phyloP scores from a whole-genome alignment of 345 rosid species.

The Brassica nigra region DNA sequence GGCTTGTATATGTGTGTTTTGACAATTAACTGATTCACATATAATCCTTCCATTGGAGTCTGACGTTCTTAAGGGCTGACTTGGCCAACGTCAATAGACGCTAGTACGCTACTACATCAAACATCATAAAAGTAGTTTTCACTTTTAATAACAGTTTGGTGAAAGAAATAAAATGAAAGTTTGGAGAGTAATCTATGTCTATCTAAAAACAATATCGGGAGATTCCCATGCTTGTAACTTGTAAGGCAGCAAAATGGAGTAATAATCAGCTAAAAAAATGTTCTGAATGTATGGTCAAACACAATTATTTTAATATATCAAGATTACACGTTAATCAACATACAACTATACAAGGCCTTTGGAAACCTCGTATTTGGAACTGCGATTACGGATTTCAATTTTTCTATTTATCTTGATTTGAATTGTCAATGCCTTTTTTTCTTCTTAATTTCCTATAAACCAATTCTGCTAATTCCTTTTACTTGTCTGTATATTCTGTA shows the following conservation, averaged over 20 bases:
- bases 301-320: slow-evolving; percentile 24
- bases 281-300: slow-evolving; percentile 29
- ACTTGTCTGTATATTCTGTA: background rate
- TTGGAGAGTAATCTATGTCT: too few species aligned
- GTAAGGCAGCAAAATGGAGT: too few species aligned
- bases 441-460: background rate
- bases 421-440: slow-evolving; percentile 19
- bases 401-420: slow-evolving; percentile 32
- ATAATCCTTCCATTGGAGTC: slow-evolving; percentile 12
- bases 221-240: too few species aligned
- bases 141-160: background rate
- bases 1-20: slow-evolving; percentile 17
- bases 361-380: slow-evolving; percentile 45
- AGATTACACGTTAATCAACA: slow-evolving; percentile 30
- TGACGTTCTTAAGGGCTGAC: slow-evolving; percentile 17
- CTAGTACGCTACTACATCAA: background rate
- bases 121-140: too few species aligned
- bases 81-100: slow-evolving; percentile 8
- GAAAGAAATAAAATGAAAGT: background rate
- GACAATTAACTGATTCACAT: slow-evolving; percentile 1
- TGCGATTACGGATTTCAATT: slow-evolving; percentile 43
- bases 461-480: background rate
- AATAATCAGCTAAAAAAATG: too few species aligned
- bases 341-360: slow-evolving; percentile 24
- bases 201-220: too few species aligned